phyloP scores from a whole-genome alignment of 2,329 filamentous ascomycete genomes.

The Sporothrix euskadiensis region DNA sequence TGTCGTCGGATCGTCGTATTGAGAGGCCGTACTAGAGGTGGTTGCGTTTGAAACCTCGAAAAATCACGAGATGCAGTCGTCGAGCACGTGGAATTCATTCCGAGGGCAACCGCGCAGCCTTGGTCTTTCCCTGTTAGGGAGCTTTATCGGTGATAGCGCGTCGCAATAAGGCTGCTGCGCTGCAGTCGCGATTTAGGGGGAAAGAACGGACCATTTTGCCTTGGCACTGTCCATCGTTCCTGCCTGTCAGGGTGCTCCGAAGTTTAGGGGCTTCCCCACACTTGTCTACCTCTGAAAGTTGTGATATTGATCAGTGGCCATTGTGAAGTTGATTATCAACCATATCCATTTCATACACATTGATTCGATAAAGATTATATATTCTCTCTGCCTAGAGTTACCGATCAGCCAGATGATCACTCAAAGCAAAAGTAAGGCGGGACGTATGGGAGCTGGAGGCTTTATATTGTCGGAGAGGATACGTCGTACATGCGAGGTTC shows the following conservation, averaged over 20 bases:
- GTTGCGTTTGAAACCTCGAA: background rate
- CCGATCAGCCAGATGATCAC: no score
- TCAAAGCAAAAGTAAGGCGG: no score
- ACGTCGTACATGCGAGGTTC: no score
- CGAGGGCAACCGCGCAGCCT: constrained; percentile 2
- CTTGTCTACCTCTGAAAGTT: background rate
- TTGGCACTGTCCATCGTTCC: background rate
- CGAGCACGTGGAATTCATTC: background rate
- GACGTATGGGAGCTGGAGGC: no score
- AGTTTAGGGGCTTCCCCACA: constrained; percentile 18
- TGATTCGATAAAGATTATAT: background rate
- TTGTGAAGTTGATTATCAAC: background rate
- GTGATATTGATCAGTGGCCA: background rate
- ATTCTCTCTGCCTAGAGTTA: no score
- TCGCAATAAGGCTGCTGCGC: background rate
- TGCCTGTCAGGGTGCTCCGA: background rate
- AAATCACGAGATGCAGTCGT: background rate
- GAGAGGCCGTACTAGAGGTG: background rate
- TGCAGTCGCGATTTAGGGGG: constrained; percentile 6
- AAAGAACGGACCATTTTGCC: background rate
- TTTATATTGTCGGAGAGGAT: no score
- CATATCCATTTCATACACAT: background rate
- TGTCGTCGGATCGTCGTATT: background rate
- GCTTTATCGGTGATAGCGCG: constrained; percentile 18
- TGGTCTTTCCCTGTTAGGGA: constrained; percentile 8